Percentiles rank a stretch among this genome's conserved stretches.
Conservation (phyloP, 257 asterid species). For the Salvia splendens region DNA sequence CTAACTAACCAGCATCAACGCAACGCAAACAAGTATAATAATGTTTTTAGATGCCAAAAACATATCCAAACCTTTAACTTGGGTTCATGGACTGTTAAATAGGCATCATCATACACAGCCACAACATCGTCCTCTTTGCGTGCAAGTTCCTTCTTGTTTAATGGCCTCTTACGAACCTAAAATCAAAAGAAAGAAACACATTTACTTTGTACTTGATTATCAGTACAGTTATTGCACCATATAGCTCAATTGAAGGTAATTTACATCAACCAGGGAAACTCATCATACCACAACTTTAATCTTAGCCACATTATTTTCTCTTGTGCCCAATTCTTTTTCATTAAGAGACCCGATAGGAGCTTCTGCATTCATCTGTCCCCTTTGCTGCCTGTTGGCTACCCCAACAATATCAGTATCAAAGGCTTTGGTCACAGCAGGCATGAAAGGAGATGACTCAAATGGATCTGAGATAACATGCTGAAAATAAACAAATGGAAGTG, state of each 20-base stretch:
- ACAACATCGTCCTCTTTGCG: slow-evolving; percentile 95
- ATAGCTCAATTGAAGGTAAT: slow-evolving; percentile 23
- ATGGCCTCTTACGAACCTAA: slow-evolving; percentile 97
- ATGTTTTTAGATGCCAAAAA: slow-evolving; percentile 20
- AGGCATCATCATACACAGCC: slow-evolving; percentile 69
- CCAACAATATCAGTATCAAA: slow-evolving; percentile 66
- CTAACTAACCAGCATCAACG: slow-evolving; percentile 18
- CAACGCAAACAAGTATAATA: slow-evolving; percentile 8
- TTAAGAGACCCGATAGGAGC: slow-evolving; percentile 49
- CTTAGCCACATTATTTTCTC: slow-evolving; percentile 94
- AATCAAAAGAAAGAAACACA: slow-evolving; percentile 24
- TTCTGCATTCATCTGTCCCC: slow-evolving; percentile 61
- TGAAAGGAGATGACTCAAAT: slow-evolving; percentile 92
- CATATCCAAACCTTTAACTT: slow-evolving; percentile 72
- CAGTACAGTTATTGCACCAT: slow-evolving; percentile 23
- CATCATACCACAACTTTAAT: slow-evolving; percentile 91
- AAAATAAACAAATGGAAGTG: slow-evolving; percentile 38
- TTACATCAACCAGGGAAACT: slow-evolving; percentile 20
- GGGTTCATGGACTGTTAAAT: slow-evolving; percentile 85
- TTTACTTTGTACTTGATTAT: slow-evolving; percentile 22
- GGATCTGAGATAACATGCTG: slow-evolving; percentile 97
- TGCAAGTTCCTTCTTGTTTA: slow-evolving; percentile 86
- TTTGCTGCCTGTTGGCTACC: slow-evolving; percentile 52
- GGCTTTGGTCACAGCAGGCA: slow-evolving; percentile 81
- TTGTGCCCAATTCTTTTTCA: slow-evolving; percentile 61